Conservation (phyloP, 2,329 filamentous ascomycete genomes). For the Chaetomiaceae sp. region DNA sequence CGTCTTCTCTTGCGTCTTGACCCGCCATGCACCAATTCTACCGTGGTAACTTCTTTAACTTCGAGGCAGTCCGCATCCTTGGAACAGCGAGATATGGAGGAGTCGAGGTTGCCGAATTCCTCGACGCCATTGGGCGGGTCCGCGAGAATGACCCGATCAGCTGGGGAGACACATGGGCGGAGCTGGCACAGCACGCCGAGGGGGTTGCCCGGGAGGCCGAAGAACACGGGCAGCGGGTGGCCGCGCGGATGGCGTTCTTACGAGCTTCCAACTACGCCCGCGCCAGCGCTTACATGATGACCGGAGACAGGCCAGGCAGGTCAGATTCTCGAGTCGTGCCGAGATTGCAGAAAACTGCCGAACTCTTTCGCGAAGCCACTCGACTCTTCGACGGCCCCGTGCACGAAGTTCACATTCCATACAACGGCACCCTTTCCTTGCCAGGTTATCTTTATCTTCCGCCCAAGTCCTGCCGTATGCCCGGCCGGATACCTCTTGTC, state of each 20-base stretch:
- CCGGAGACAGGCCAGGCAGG: not conserved
- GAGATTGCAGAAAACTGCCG: not conserved
- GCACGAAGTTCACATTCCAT: constrained; percentile 37
- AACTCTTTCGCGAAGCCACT: constrained; percentile 28
- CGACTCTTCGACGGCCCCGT: not conserved
- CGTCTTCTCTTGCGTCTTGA: no score
- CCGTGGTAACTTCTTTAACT: constrained; percentile 29
- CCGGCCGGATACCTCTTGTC: constrained; percentile 31
- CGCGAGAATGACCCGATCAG: constrained; percentile 35
- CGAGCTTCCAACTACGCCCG: constrained; percentile 40
- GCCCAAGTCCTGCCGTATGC: constrained; percentile 15
- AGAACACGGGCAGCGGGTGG: constrained; percentile 28
- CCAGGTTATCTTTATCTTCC: constrained; percentile 39
- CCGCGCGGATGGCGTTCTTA: constrained; percentile 36
- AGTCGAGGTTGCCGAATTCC: constrained; percentile 38
- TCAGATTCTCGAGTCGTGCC: not conserved
- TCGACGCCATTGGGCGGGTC: constrained; percentile 37
- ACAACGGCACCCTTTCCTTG: constrained; percentile 30
- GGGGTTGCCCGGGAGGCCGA: constrained; percentile 34
- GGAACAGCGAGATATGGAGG: constrained; percentile 35
- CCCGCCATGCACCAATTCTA: not conserved
- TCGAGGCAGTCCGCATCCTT: constrained; percentile 40
- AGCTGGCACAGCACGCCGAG: constrained; percentile 32
- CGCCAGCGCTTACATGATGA: constrained; percentile 34
- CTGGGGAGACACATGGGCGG: constrained; percentile 38